A percentile compares a stretch with the other conserved stretches of the same genome.
These are phyloP conservation scores for Alternaria alternata DNA, from an alignment of 2,329 filamentous ascomycete genomes.

Conservation along the genomic window DNA sequence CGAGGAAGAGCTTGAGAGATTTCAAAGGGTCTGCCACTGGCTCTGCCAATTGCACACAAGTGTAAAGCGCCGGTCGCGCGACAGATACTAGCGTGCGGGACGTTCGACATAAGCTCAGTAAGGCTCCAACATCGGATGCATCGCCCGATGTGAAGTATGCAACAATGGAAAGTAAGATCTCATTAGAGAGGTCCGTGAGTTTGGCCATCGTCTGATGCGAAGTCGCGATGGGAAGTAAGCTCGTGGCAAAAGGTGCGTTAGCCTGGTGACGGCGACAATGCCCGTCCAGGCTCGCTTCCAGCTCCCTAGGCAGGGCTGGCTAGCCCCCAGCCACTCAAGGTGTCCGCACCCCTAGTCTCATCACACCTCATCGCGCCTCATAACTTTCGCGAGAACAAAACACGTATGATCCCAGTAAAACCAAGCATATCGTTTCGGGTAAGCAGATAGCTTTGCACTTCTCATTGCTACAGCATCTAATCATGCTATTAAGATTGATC, in stretches of 20 bases:
- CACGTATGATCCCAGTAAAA: too few relatives aligned
- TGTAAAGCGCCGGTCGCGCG: constrained; percentile 20
- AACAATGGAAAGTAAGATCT: constrained; percentile 12
- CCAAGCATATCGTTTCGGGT: too few relatives aligned
- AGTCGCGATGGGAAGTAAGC: not conserved
- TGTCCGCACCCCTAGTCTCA: too few relatives aligned
- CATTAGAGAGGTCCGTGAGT: constrained; percentile 12
- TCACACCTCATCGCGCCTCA: too few relatives aligned
- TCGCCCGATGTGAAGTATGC: constrained; percentile 5
- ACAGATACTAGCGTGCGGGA: constrained; percentile 8
- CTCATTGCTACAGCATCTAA: too few relatives aligned
- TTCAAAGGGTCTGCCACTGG: not conserved
- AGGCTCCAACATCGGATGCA: not conserved
- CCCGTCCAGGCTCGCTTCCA: not conserved
- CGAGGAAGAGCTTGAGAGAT: constrained; percentile 11
- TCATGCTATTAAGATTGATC: too few relatives aligned
- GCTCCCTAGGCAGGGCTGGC: not conserved
- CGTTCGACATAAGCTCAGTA: constrained; percentile 10
- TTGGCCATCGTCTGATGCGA: constrained; percentile 3
- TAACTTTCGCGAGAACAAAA: too few relatives aligned
- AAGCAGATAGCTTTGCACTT: too few relatives aligned
- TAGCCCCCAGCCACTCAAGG: too few relatives aligned
- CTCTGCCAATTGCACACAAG: constrained; percentile 3
- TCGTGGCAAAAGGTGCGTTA: not conserved
- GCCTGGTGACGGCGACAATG: not conserved